Base-by-base conservation (phyloP, 2,329 filamentous ascomycete species). In the Thelonectria rubi region DNA sequence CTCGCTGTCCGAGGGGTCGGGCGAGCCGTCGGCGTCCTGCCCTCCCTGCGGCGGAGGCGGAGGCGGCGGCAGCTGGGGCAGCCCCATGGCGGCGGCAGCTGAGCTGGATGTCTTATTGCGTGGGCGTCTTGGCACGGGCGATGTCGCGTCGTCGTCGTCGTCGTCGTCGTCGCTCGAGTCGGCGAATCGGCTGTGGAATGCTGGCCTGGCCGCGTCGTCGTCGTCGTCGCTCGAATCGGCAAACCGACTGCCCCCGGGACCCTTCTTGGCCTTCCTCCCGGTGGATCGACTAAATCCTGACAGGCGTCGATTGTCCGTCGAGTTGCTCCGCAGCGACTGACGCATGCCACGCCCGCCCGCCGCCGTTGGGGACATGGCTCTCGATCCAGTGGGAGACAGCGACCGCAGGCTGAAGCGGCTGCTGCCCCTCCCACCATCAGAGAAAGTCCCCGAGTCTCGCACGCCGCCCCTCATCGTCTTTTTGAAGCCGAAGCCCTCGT, bases 211-310 rank as follows among this genome's bases (percentile, higher is more conserved):
- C 47, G 4, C 24, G 7, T 30, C 58, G 34, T 69, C 70, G 18
- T 85, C 81, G 48, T 91, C 89, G 57, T 92, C 90, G 70, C 90
- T 92, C 1, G 90, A 92, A 69, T 92, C 89, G 1, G 81, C 86
- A 68, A 93, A 91, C 1, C 90, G 87, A 69, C 86, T 88, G 32
- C 85, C 87, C 7, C 77, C 71, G 60, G 77, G 74, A 34, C 55
- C 21, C 50, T 71, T 71, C 54, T 66, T 73, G 17, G 60, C 61
- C 63, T 80, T 81, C 62, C 76, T 78, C 70, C 78, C 70, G 1
- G 71, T 62, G 2, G 78, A 73, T 45, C 78, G 79, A 6, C 79
- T 76, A 45, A 85, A 82, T 2, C 77, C 75, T 2, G 81, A 79
- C 49, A 81, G 75, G 45, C 77, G 80, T 49, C 72, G 73, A 4